Percentiles rank a stretch among this genome's conserved stretches.
Evolutionary conservation across 2,329 filamentous ascomycete genomes (phyloP).

Genomic region (Fusarium agapanthi): DNA sequence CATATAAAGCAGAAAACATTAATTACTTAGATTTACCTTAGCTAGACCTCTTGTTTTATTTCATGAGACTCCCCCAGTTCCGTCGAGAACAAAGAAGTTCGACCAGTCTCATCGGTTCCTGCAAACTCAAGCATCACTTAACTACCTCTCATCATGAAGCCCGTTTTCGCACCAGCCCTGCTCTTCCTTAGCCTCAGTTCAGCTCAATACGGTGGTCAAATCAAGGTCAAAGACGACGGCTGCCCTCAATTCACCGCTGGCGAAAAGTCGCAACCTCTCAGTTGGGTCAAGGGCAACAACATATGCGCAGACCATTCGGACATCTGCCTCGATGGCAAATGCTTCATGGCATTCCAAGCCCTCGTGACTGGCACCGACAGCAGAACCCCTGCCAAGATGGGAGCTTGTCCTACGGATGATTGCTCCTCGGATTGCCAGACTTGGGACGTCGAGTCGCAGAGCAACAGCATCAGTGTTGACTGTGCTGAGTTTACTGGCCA

Average conservation of each 20-base stretch:
- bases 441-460: background rate
- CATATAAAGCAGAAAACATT: background rate
- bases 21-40: rapidly evolving
- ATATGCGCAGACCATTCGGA: conserved; percentile 9
- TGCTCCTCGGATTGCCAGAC: background rate
- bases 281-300: background rate
- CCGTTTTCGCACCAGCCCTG: background rate
- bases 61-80: rapidly evolving
- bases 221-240: background rate
- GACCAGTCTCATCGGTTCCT: rapidly evolving
- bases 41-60: no score
- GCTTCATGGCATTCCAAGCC: conserved; percentile 4
- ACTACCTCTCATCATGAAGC: background rate
- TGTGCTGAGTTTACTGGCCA: conserved; percentile 7
- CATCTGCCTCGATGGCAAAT: conserved; percentile 1
- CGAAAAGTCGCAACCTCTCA: background rate
- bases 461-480: background rate
- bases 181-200: background rate
- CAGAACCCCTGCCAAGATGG: background rate
- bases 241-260: background rate
- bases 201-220: conserved; percentile 10
- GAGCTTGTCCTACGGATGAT: background rate
- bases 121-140: rapidly evolving
- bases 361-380: background rate
- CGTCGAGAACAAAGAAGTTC: background rate